These are phyloP conservation scores for Ophiostoma tasmaniense DNA, from an alignment of 2,329 filamentous ascomycete genomes.

Conservation along the genomic window DNA sequence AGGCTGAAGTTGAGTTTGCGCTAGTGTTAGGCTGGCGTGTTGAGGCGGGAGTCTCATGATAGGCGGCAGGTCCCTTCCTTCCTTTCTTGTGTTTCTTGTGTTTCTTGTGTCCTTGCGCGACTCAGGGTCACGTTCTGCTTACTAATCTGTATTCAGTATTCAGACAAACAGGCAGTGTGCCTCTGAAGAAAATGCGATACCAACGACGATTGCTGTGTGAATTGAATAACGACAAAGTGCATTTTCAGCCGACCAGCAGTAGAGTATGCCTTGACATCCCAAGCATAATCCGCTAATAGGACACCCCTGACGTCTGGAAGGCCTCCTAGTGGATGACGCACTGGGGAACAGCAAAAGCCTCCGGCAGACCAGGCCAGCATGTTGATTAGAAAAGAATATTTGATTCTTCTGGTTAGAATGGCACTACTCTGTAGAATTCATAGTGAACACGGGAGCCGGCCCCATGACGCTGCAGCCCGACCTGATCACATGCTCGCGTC, in stretches of 20 bases:
- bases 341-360: background rate
- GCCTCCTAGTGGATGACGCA: background rate
- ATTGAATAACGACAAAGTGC: background rate
- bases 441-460: background rate
- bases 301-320: background rate
- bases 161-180: no score
- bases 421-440: background rate
- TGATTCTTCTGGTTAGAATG: no score
- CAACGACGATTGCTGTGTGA: background rate
- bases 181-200: no score
- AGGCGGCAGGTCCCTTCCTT: background rate
- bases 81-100: background rate
- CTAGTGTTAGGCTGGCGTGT: background rate
- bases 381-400: no score
- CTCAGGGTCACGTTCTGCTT: background rate
- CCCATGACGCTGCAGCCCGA: background rate
- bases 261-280: background rate
- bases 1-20: slow-evolving; percentile 1
- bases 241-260: no score
- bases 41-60: background rate
- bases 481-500: background rate
- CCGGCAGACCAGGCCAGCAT: background rate
- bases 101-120: background rate
- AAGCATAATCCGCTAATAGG: background rate
- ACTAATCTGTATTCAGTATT: no score